A percentile compares a stretch with the other conserved stretches of the same genome.
phyloP scores from a whole-genome alignment of 352 stramenopile species.

The Phytophthora ramorum region DNA sequence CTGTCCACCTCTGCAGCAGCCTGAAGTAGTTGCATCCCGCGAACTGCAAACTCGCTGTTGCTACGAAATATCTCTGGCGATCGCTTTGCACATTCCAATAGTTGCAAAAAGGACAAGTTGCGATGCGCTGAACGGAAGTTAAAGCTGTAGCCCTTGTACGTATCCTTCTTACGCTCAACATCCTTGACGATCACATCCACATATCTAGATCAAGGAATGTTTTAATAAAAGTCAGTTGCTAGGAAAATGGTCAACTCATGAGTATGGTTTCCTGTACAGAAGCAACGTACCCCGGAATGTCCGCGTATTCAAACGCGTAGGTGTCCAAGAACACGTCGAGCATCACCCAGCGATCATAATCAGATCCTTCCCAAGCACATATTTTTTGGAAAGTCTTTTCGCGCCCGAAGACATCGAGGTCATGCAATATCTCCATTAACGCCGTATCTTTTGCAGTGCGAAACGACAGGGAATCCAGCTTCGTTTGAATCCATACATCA shows the following conservation, averaged over 20 bases:
- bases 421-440: constrained; percentile 14
- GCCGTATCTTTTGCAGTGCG: not conserved
- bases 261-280: not conserved
- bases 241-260: not conserved
- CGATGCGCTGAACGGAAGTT: constrained; percentile 43
- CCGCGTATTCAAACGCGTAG: constrained; percentile 45
- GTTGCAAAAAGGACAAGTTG: constrained; percentile 44
- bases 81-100: constrained; percentile 34
- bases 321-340: constrained; percentile 50
- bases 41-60: constrained; percentile 41
- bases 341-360: constrained; percentile 29
- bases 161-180: constrained; percentile 23
- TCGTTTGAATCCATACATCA: constrained; percentile 28
- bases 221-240: not conserved
- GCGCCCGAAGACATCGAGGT: constrained; percentile 30
- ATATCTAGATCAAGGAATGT: constrained; percentile 18
- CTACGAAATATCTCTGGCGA: constrained; percentile 35
- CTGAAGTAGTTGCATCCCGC: constrained; percentile 37
- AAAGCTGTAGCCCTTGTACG: constrained; percentile 31
- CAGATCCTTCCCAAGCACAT: constrained; percentile 17
- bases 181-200: constrained; percentile 54
- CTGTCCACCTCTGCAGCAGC: constrained; percentile 25
- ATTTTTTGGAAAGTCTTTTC: constrained; percentile 38
- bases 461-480: constrained; percentile 17
- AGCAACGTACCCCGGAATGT: constrained; percentile 46